phyloP scores from a whole-genome alignment of 1,284 basidiomycete genomes.

The Sparassis latifolia region DNA sequence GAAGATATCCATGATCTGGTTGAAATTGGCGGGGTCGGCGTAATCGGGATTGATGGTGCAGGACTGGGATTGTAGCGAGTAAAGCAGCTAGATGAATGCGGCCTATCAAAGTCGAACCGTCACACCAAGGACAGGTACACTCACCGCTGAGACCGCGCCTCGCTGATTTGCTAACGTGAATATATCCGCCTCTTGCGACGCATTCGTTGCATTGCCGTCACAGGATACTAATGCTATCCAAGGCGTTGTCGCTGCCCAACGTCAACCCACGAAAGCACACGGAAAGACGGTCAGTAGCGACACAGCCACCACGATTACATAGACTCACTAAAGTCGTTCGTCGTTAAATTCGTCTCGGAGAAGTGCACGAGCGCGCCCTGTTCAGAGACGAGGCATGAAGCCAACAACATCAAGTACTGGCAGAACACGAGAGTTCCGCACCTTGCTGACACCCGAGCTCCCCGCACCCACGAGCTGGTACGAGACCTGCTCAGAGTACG shows the following conservation, averaged over 20 bases:
- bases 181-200: conserved; percentile 56
- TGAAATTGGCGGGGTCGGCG: conserved; percentile 55
- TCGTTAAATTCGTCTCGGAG: conserved; percentile 41
- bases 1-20: conserved; percentile 78
- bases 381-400: neutral
- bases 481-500: conserved; percentile 44
- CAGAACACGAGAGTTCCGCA: conserved; percentile 20
- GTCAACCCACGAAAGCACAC: neutral
- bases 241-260: conserved; percentile 56
- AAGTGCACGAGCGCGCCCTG: conserved; percentile 79
- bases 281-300: neutral
- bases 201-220: conserved; percentile 65
- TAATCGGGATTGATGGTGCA: conserved; percentile 75
- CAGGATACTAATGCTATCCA: conserved; percentile 88
- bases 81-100: conserved; percentile 51
- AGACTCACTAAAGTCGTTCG: conserved; percentile 28
- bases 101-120: neutral
- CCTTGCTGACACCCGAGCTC: conserved; percentile 46
- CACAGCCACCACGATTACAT: neutral
- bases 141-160: conserved; percentile 73
- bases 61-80: conserved; percentile 61
- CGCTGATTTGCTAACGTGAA: conserved; percentile 73
- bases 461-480: conserved; percentile 49
- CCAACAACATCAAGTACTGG: neutral
- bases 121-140: conserved; percentile 18